Evolutionary conservation across 768 basidiomycete genomes (phyloP).

Genomic region (Kwoniella sp.): DNA sequence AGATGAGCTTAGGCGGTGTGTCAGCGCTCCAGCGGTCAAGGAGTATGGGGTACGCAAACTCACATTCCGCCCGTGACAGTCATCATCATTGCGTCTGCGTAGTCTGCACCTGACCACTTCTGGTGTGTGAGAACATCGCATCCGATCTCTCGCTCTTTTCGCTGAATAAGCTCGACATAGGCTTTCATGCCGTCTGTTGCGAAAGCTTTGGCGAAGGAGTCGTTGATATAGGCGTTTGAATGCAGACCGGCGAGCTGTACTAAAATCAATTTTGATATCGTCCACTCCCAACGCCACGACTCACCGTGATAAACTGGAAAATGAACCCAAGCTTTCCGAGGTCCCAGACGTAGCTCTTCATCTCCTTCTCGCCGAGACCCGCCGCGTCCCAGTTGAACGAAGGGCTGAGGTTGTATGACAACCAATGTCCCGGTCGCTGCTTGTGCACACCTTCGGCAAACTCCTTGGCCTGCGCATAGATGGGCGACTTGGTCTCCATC

Average conservation of each 20-base stretch:
- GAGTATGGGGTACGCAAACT: slow-evolving; percentile 6
- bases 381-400: slow-evolving; percentile 69
- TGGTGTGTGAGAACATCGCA: slow-evolving; percentile 98
- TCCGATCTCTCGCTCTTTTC: slow-evolving; percentile 84
- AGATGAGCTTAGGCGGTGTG: slow-evolving; percentile 60
- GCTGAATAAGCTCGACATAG: slow-evolving; percentile 90
- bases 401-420: slow-evolving; percentile 92
- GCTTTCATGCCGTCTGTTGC: slow-evolving; percentile 98
- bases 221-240: slow-evolving; percentile 94
- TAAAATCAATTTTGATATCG: not conserved
- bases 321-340: slow-evolving; percentile 93
- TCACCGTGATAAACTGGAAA: slow-evolving; percentile 72
- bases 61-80: slow-evolving; percentile 90
- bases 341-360: slow-evolving; percentile 83
- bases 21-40: not conserved
- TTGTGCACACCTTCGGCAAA: slow-evolving; percentile 79
- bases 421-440: slow-evolving; percentile 73
- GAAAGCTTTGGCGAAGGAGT: slow-evolving; percentile 80
- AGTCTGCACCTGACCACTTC: slow-evolving; percentile 96
- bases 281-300: not conserved
- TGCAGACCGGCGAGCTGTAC: slow-evolving; percentile 87
- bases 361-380: slow-evolving; percentile 76
- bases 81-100: slow-evolving; percentile 83
- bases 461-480: slow-evolving; percentile 82
- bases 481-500: slow-evolving; percentile 79